phyloP scores from a whole-genome alignment of 768 basidiomycete genomes.

The Leccinellum albellum region DNA sequence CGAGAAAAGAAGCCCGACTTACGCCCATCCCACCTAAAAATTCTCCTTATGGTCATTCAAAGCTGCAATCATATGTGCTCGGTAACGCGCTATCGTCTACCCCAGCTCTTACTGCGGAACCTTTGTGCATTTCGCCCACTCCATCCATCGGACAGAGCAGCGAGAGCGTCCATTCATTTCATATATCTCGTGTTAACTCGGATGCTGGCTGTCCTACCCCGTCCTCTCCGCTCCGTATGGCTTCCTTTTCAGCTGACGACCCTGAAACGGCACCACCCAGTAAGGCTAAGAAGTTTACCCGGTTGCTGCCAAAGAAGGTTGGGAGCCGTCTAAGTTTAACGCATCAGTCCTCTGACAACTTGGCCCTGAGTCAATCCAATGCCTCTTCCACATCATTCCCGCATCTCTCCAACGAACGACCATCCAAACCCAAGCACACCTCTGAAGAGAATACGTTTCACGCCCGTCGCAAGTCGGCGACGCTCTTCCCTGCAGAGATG shows the following conservation, averaged over 20 bases:
- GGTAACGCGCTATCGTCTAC: constrained; percentile 24
- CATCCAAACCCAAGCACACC: constrained; percentile 22
- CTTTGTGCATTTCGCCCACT: constrained; percentile 24
- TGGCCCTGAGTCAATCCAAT: constrained; percentile 21
- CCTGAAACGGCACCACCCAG: constrained; percentile 11
- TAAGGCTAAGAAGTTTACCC: constrained; percentile 28
- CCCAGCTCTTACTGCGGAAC: constrained; percentile 27
- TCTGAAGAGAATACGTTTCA: constrained; percentile 34
- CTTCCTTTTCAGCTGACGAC: constrained; percentile 26
- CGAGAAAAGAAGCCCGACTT: constrained; percentile 29
- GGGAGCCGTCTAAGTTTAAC: constrained; percentile 28
- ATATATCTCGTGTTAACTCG: constrained; percentile 15
- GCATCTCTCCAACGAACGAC: constrained; percentile 19
- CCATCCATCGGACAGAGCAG: constrained; percentile 23
- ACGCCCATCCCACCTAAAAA: constrained; percentile 25
- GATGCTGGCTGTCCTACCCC: constrained; percentile 20
- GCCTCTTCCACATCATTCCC: constrained; percentile 27
- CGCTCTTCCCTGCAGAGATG: constrained; percentile 29
- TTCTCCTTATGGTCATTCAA: constrained; percentile 32
- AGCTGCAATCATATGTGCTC: constrained; percentile 25
- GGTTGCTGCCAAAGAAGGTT: constrained; percentile 31
- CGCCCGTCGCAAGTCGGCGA: constrained; percentile 33
- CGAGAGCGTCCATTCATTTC: constrained; percentile 26
- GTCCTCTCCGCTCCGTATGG: constrained; percentile 24
- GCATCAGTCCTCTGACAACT: constrained; percentile 27